Base-by-base conservation (phyloP, 805 yeast species). In the Candida tibetensis region DNA sequence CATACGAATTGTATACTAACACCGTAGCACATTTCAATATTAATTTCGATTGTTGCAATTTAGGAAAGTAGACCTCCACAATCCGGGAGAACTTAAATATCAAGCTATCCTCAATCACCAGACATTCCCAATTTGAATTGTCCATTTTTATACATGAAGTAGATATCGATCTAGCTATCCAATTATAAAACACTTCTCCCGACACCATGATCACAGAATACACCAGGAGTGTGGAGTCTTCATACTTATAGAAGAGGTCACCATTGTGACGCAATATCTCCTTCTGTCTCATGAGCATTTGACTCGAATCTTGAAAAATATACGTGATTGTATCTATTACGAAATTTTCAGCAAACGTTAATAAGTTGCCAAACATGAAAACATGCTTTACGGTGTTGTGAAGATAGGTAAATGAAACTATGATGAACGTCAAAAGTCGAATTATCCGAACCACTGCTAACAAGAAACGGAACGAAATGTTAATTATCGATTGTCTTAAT, bases 271-370 rank as follows among this genome's bases (percentile, higher is more conserved):
- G 28, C 13, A 21, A 18, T 12, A 49, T 39, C 13, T 36, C 30
- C 17, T 30, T 28, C 30, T 46, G 37, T 22, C 55, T 35, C 19
- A 34, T 32, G 16, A 52, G 14, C 8, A 60, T 34, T 9, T 17
- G n/a, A 2, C 37, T 36, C 33, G 47, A 40, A 42, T 58, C 46
- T 14, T 55, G 42, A 12, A 58, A 34, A 3, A 56, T 29, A 40
- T 44, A 65, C 4, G 69, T 60, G 37, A 53, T 27, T n/a, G 55
- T 42, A 37, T 65, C 69, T 17, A 41, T 29, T 22, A 59, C 40
- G 30, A 55, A 57, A 31, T 53, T 57, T 14, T 47, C 45, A n/a
- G 65, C 53, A 36, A 52, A 63, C 2, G 69, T 60, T 13, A 55
- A 48, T 29, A 55, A 43, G 37, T 60, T 56, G 17, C 62, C 58